Base-by-base conservation (phyloP, 1,284 basidiomycete genomes). In the Thelephora terrestris region DNA sequence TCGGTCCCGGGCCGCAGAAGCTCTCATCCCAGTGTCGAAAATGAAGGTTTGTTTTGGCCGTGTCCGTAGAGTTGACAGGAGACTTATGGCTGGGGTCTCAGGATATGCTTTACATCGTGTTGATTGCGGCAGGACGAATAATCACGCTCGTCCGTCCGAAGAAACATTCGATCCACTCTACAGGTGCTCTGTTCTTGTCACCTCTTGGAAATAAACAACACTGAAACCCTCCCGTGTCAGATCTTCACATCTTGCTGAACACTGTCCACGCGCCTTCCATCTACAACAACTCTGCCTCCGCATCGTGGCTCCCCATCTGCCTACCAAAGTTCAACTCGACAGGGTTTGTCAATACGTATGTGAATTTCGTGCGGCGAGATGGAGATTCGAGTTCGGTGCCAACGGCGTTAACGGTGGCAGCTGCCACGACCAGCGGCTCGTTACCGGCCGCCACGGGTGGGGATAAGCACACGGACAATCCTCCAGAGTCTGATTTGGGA, bases 241-340 rank as follows among this genome's bases (percentile, higher is more conserved):
- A 94, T 59, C 77, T 95, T 27, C 91, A 94, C 58, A 79, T 95
- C 35, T 74, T 94, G 24, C 71, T 94, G 49, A 94, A 93, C 60
- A 91, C 84, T 52, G 71, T 87, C 52, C 66, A 90, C 65, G 66
- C 79, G 46, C 72, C 85, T 37, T 78, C 81, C 53, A 73, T 89
- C 58, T 68, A 74, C 61, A 76, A 84, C 67, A 73, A 82, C 52
- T 73, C 82, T 4, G 91, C 84, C 1, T 74, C 86, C 5, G 84
- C 93, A 18, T 87, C 87, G 4, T 99, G 93, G 91, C 75, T 98
- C 2, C 96, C 96, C 0, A 78, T 99, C 45, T 99, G 95, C 61
- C 76, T 99, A 9, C 95, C 96, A 0, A 93, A 93, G 61, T 97
- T 91, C 70, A 94, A 97, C 57, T 74, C 91, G 0, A 71, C 83